Evolutionary conservation across 1,139 yeast species (phyloP).

Genomic region (Geotrichum klebahnii): DNA sequence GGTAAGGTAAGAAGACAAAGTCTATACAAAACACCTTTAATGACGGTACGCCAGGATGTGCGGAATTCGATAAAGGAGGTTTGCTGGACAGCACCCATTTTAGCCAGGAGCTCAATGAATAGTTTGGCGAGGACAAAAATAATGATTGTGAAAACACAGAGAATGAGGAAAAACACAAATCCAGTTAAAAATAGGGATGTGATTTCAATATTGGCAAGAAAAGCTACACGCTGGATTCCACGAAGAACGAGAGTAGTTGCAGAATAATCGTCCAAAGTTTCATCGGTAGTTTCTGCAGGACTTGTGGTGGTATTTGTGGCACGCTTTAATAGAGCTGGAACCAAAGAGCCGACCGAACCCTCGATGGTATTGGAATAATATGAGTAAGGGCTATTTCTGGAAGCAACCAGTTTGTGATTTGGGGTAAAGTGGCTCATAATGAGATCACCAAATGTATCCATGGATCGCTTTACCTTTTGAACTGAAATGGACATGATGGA

Average conservation of each 20-base stretch:
- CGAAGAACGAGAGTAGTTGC: conserved; percentile 73
- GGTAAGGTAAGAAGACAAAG: conserved; percentile 79
- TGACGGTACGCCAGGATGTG: conserved; percentile 69
- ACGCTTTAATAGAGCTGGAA: conserved; percentile 10
- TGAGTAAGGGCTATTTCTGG: conserved; percentile 6
- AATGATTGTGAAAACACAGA: conserved; percentile 67
- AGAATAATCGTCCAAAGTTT: conserved; percentile 51
- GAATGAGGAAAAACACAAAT: conserved; percentile 72
- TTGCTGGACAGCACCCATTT: conserved; percentile 55
- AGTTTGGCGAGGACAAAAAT: conserved; percentile 68
- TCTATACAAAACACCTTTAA: conserved; percentile 86
- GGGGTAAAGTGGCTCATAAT: conserved; percentile 24
- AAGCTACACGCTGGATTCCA: conserved; percentile 91
- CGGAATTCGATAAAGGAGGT: conserved; percentile 71
- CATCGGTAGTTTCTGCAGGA: conserved; percentile 60
- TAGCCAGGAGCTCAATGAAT: conserved; percentile 62
- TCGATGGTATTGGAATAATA: no score
- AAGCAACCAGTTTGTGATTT: conserved; percentile 23
- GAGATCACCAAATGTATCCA: conserved; percentile 25
- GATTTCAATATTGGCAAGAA: conserved; percentile 75
- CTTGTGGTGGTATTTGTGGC: conserved; percentile 48
- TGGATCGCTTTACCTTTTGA: conserved; percentile 46
- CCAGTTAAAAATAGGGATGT: conserved; percentile 85
- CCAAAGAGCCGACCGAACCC: no score
- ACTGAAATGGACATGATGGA: conserved; percentile 69